These are phyloP conservation scores for Ajuga reptans DNA, from an alignment of 305 asterid genomes.

Conservation along the genomic window DNA sequence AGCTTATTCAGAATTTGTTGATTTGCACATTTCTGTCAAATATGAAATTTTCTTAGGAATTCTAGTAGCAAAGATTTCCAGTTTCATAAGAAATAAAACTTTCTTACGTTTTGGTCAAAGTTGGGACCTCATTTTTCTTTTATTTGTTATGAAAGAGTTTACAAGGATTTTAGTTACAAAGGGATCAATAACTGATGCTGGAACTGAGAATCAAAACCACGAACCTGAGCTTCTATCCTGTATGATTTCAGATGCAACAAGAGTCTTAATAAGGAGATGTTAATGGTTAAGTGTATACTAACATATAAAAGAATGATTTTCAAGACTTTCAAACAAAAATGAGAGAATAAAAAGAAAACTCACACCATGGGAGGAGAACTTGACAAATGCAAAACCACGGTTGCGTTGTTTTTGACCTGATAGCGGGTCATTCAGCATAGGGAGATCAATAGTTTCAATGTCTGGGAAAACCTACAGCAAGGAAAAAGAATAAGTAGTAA, in stretches of 20 bases:
- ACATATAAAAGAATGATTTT: neutral
- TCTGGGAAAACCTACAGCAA: constrained; percentile 65
- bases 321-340: constrained; percentile 20
- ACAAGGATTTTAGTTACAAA: constrained; percentile 28
- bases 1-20: neutral
- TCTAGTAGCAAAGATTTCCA: constrained; percentile 13
- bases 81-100: constrained; percentile 3
- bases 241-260: constrained; percentile 62
- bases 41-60: neutral
- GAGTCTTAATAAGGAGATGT: constrained; percentile 31
- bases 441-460: constrained; percentile 65
- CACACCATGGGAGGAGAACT: constrained; percentile 78
- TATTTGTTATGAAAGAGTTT: constrained; percentile 16
- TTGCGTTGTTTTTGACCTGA: constrained; percentile 56
- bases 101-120: constrained; percentile 1
- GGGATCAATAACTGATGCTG: constrained; percentile 51
- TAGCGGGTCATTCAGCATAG: constrained; percentile 39
- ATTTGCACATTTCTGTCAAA: neutral
- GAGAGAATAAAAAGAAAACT: constrained; percentile 31
- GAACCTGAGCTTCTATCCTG: constrained; percentile 82
- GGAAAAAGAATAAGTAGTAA: constrained; percentile 17
- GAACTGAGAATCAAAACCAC: constrained; percentile 76
- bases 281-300: neutral
- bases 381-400: constrained; percentile 92
- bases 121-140: constrained; percentile 13